Percentiles rank a stretch among this genome's conserved stretches.
Evolutionary conservation across 106 monocot species (phyloP).

Genomic region (Apostasia shenzhenica): DNA sequence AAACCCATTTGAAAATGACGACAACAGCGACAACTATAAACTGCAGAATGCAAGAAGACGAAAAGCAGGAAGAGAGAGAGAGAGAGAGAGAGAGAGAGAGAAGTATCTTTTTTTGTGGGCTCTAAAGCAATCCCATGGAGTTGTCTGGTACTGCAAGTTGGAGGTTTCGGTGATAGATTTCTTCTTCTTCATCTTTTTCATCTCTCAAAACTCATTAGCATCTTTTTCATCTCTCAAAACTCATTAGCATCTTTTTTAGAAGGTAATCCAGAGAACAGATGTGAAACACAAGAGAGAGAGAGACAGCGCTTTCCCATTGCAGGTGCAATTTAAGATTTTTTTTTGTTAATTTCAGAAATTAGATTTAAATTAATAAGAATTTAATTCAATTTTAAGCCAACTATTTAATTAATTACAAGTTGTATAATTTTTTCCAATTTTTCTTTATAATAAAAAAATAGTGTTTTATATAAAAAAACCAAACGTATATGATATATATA

Average conservation of each 20-base stretch:
- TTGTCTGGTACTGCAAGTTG: conserved; percentile 27
- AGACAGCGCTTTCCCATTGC: no score
- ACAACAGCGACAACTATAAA: conserved; percentile 4
- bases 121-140: conserved; percentile 38
- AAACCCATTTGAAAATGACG: conserved; percentile 1
- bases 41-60: not conserved
- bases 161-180: not conserved
- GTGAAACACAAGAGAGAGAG: no score
- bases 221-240: not conserved
- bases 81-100: not conserved
- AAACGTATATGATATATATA: no score
- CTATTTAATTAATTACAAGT: no score
- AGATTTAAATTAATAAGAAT: no score
- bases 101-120: conserved; percentile 26
- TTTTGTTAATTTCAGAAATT: no score
- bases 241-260: not conserved
- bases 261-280: not conserved
- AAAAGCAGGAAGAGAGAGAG: no score
- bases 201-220: not conserved
- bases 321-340: no score
- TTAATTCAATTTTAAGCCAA: no score
- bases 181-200: conserved; percentile 3
- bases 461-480: no score
- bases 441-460: no score
- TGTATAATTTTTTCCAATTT: no score